Evolutionary conservation across 2,329 filamentous ascomycete species (phyloP).

Genomic region (Pyricularia sp.): DNA sequence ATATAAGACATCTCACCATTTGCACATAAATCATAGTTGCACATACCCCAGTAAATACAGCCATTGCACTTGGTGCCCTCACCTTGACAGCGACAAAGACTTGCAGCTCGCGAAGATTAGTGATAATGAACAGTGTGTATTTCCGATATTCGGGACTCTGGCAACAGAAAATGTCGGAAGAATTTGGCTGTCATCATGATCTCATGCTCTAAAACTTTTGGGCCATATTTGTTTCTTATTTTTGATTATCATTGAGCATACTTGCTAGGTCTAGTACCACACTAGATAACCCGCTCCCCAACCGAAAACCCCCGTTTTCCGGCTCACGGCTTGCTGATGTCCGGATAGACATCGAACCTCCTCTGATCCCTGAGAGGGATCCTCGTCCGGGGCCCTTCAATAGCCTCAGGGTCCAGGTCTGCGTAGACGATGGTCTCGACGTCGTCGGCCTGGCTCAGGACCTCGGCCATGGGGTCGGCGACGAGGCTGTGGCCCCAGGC

Average conservation of each 20-base stretch:
- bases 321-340: constrained; percentile 52
- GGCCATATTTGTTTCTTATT: background rate
- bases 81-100: background rate
- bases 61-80: background rate
- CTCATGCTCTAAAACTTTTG: background rate
- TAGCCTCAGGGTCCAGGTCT: constrained; percentile 57
- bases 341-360: constrained; percentile 90
- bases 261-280: background rate
- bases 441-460: constrained; percentile 74
- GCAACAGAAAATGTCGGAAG: background rate
- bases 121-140: background rate
- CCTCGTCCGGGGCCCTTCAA: constrained; percentile 67
- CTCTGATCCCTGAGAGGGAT: constrained; percentile 82
- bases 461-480: constrained; percentile 74
- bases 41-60: background rate
- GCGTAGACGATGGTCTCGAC: constrained; percentile 66
- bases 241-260: background rate
- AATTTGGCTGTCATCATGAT: background rate
- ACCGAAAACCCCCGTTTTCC: background rate
- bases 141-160: background rate
- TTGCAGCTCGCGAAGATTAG: background rate
- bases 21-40: background rate
- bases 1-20: background rate
- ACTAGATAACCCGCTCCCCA: background rate
- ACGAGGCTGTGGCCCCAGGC: constrained; percentile 90